Evolutionary conservation across 2,329 filamentous ascomycete genomes (phyloP), one percentile per base, ranked within the genome.

Genomic region (Ascochyta koolunga): DNA sequence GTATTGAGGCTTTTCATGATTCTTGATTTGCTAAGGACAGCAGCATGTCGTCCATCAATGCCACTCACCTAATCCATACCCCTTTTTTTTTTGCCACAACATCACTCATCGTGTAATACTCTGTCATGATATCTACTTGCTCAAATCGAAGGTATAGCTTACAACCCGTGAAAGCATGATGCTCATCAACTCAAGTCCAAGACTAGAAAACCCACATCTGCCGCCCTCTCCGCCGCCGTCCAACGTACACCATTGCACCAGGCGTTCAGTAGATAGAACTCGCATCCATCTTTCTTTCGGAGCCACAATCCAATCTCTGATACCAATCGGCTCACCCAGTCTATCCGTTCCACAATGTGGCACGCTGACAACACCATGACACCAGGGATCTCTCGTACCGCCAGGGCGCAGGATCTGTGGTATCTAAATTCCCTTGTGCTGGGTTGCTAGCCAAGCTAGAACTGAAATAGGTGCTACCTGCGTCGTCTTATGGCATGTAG

Each of bases 261-360:
- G n/a, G n/a, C n/a, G n/a, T n/a, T n/a, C n/a, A n/a, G n/a, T n/a
- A n/a, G n/a, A n/a, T n/a, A n/a, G n/a, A n/a, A n/a, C n/a, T n/a
- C 43, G 32, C 31, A 32, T 33, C 24, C 50, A 29, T 4, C 10
- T 27, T 16, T 16, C 24, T 37, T 50, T 37, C 10, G 49, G 25
- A 15, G 27, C 47, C 46, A 44, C 41, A 46, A 10, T 43, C 42
- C 51, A 21, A 45, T 22, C 35, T 55, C 54, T 61, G 59, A 66
- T 64, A 67, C 68, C 60, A 70, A 70, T 69, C 67, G 64, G 66
- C 65, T 52, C 18, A 16, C 44, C 48, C 61, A 63, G 62, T 56
- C 24, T 33, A 4, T 19, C 24, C n/a, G 61, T 66, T 15, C 38
- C 56, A 65, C 58, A 58, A 31, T 24, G 48, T 48, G 47, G 49